Conservation (phyloP, 225 moss, liverwort and hornwort genomes). For the Thuidium tamariscinum region DNA sequence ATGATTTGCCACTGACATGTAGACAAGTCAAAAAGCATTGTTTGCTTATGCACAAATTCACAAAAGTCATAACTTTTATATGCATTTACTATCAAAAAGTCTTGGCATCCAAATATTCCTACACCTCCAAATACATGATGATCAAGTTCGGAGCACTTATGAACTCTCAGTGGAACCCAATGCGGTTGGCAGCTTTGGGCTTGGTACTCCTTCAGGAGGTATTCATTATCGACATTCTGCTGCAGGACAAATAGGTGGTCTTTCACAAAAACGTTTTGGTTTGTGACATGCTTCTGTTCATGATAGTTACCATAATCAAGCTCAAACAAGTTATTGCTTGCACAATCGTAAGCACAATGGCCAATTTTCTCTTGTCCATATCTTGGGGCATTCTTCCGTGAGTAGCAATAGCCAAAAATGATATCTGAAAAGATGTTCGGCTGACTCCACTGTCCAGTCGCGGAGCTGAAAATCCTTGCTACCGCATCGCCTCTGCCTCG, state of each 20-base stretch:
- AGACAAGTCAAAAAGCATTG: background rate
- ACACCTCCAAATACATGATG: rapidly evolving
- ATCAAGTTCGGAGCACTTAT: background rate
- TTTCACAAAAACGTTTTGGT: background rate
- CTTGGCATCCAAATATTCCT: background rate
- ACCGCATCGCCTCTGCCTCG: background rate
- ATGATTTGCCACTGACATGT: background rate
- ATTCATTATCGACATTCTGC: rapidly evolving
- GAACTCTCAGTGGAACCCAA: background rate
- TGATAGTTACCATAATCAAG: background rate
- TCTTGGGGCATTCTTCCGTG: rapidly evolving
- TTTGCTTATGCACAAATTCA: background rate
- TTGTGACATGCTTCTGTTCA: too few species aligned
- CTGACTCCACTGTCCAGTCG: background rate
- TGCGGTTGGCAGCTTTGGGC: background rate
- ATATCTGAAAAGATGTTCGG: background rate
- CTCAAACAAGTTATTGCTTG: background rate
- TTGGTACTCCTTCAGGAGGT: background rate
- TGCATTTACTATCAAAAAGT: background rate
- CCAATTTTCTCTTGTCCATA: background rate
- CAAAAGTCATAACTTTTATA: background rate
- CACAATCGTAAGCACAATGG: background rate
- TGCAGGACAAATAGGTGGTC: background rate
- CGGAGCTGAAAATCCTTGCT: background rate
- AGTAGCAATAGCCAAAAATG: background rate